Evolutionary conservation across 1,284 basidiomycete species (phyloP), one percentile per base, ranked within the genome.

Genomic region (Polyporus tsugae): DNA sequence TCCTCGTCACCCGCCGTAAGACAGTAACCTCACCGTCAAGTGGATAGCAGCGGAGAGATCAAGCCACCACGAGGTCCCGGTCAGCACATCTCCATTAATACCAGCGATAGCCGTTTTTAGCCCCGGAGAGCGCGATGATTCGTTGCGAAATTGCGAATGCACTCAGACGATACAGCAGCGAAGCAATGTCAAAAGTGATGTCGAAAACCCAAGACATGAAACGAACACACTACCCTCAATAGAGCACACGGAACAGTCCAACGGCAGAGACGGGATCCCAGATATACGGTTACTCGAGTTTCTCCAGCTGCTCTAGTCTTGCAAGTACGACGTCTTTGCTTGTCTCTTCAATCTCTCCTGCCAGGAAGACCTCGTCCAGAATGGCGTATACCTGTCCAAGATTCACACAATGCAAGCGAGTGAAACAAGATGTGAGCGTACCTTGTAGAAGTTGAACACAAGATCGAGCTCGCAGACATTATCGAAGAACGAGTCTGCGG

Each of bases 391-490:
- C 96, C 93, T 96, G 44, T 4, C 13, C 2, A 6, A 11, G n/a
- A 5, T 39, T 17, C 33, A 42, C 19, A 44, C 33, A n/a, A 35
- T 17, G 41, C 7, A 46, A 19, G 17, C 15, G 15, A 17, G 41
- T 0, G 15, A 39, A 35, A 46, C 13, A 9, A 65, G 13, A 0
- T 4, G 44, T 6, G 22, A 49, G 44, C 80, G 36, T 38, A 92
- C 96, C 86, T 98, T 98, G 84, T 99, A 98, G 80, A 99, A 99
- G 78, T 98, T 98, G 85, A 99, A 99, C 2, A 99, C 97, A 2
- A 99, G 87, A 78, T 99, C 92, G 22, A 99, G 86, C 80, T 99
- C 97, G 83, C 97, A 98, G 0, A 99, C 97, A 76, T 98, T 98
- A 79, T 97, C 95, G 78, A 99, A 99, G 84, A 98, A 99, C 0